Percentiles rank a stretch among this genome's conserved stretches.
Evolutionary conservation across 129 eudicot genomes (phyloP).

Genomic region (Ambrosia trifida): DNA sequence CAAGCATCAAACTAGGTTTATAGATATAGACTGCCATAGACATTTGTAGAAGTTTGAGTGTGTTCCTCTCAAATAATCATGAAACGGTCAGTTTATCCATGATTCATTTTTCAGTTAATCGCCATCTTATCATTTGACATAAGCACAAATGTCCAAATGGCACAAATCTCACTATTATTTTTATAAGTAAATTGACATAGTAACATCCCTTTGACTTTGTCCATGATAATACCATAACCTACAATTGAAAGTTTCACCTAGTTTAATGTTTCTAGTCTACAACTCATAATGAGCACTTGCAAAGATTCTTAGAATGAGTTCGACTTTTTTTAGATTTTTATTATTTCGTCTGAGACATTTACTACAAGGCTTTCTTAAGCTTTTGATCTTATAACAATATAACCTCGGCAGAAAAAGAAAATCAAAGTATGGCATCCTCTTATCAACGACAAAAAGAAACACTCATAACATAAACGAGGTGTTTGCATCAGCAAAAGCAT

Average conservation of each 20-base stretch:
- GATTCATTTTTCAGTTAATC: no score
- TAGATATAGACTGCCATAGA: neutral
- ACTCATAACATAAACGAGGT: slow-evolving; percentile 2
- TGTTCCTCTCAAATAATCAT: neutral
- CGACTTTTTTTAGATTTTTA: neutral
- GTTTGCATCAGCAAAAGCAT: neutral
- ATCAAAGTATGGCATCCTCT: neutral
- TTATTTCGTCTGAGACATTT: neutral
- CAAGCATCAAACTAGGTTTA: neutral
- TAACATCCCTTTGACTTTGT: neutral
- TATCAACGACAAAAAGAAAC: neutral
- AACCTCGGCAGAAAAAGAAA: neutral
- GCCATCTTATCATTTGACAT: neutral
- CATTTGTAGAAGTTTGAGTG: neutral
- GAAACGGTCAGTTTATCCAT: neutral
- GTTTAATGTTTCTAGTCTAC: neutral
- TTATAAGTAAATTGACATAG: neutral
- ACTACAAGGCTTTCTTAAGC: slow-evolving; percentile 8
- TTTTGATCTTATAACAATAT: slow-evolving; percentile 6
- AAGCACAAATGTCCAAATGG: neutral
- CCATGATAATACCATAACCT: slow-evolving; percentile 5
- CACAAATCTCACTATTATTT: neutral
- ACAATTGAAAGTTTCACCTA: neutral
- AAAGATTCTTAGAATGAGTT: neutral
- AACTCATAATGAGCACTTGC: neutral